These are phyloP conservation scores for Inga leiocalycina DNA, from an alignment of 306 rosid genomes.

Conservation along the genomic window DNA sequence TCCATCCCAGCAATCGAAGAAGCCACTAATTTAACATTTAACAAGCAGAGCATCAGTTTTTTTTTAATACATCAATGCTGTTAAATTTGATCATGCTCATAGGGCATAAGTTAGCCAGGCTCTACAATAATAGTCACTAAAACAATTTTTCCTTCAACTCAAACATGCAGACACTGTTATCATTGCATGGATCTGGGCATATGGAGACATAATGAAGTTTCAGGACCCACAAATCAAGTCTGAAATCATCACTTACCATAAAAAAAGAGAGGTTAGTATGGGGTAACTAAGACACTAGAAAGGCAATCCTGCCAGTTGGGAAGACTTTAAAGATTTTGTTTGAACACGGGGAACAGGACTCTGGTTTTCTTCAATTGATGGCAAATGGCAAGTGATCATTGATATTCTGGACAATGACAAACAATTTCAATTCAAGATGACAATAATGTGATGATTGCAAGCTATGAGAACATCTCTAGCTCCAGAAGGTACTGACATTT, in stretches of 20 bases:
- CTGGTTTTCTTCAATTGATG: not conserved
- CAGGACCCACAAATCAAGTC: not conserved
- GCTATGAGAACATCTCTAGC: not conserved
- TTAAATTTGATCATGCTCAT: not conserved
- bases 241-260: not conserved
- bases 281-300: not conserved
- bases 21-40: constrained; percentile 9
- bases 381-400: not conserved
- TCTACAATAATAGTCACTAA: not conserved
- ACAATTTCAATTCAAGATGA: not conserved
- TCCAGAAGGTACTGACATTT: constrained; percentile 9
- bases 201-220: not conserved
- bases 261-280: too few species aligned
- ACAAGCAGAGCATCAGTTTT: constrained; percentile 15
- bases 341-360: not conserved
- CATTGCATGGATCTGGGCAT: not conserved
- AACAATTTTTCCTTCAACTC: not conserved
- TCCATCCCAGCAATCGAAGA: constrained; percentile 29
- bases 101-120: not conserved
- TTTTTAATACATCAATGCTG: too few species aligned
- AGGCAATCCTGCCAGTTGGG: constrained; percentile 9
- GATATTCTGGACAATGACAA: not conserved
- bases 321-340: not conserved
- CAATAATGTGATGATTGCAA: not conserved
- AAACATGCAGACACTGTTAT: not conserved